These are phyloP conservation scores for Penicillium goetzii DNA, from an alignment of 495 filamentous ascomycete genomes.

Conservation along the genomic window DNA sequence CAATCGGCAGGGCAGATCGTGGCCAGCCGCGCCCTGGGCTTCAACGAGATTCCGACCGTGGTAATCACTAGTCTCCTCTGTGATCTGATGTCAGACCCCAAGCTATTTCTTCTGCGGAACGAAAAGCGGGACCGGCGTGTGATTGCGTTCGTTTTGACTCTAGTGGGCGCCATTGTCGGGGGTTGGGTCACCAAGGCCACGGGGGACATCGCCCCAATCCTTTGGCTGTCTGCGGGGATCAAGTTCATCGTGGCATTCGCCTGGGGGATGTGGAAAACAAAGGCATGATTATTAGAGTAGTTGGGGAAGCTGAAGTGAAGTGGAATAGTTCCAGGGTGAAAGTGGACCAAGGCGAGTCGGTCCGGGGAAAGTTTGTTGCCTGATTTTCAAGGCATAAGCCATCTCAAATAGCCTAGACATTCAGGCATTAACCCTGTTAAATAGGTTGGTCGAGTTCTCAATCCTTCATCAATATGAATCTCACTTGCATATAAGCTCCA, in stretches of 20 bases:
- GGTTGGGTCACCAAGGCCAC: conserved; percentile 63
- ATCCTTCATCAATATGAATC: neutral
- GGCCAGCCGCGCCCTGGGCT: conserved; percentile 61
- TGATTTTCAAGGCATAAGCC: neutral
- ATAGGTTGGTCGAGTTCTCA: neutral
- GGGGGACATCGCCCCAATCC: conserved; percentile 49
- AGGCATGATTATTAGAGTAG: neutral
- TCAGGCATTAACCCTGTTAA: neutral
- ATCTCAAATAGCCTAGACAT: neutral
- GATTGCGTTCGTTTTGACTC: conserved; percentile 55
- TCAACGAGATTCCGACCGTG: conserved; percentile 71
- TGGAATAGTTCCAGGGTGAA: neutral
- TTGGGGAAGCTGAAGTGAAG: neutral
- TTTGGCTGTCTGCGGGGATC: conserved; percentile 61
- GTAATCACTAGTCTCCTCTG: conserved; percentile 71
- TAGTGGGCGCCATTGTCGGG: conserved; percentile 63
- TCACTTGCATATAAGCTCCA: neutral
- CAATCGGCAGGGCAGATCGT: conserved; percentile 73
- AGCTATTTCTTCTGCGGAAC: conserved; percentile 57
- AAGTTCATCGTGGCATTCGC: conserved; percentile 48
- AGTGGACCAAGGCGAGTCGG: neutral
- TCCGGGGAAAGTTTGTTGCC: neutral
- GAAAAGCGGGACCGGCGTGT: conserved; percentile 66
- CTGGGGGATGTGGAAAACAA: conserved; percentile 45
- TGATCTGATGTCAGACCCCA: conserved; percentile 64